Conservation (phyloP, 2,329 filamentous ascomycete species). For the Zymoseptoria crescenta region DNA sequence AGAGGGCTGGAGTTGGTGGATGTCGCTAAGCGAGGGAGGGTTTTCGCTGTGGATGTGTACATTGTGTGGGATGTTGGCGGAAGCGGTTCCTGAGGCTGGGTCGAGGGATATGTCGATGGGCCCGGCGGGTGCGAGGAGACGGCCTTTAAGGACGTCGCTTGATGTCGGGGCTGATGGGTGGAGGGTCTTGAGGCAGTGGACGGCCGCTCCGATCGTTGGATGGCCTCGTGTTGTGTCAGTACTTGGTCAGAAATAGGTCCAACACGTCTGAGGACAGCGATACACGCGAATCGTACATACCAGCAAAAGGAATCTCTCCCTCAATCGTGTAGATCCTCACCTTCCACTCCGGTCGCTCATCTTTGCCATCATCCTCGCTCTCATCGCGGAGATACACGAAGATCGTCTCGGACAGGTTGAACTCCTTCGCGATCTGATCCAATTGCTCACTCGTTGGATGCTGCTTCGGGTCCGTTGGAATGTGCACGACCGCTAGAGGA, state of each 20-base stretch:
- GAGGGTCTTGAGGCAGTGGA: conserved; percentile 36
- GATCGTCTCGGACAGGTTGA: conserved; percentile 52
- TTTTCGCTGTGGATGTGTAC: conserved; percentile 50
- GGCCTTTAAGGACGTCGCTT: conserved; percentile 23
- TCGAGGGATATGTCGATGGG: conserved; percentile 33
- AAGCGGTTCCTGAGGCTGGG: conserved; percentile 38
- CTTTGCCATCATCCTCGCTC: conserved; percentile 9
- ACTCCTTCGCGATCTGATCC: conserved; percentile 48
- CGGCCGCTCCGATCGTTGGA: conserved; percentile 50
- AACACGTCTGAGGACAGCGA: not conserved
- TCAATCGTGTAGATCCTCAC: conserved; percentile 49
- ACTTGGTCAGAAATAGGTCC: not conserved
- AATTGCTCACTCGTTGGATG: conserved; percentile 42
- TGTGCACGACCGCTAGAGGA: conserved; percentile 48
- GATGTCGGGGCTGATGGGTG: not conserved
- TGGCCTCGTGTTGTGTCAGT: conserved; percentile 33
- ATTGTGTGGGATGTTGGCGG: conserved; percentile 59
- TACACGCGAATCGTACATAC: conserved; percentile 1
- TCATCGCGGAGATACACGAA: conserved; percentile 39
- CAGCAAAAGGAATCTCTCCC: conserved; percentile 48
- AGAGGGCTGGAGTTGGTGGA: conserved; percentile 31
- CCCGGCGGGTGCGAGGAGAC: conserved; percentile 39
- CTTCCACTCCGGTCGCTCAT: conserved; percentile 30
- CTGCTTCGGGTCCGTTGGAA: conserved; percentile 28
- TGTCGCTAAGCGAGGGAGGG: conserved; percentile 23